Evolutionary conservation across 495 filamentous ascomycete species (phyloP), one percentile per base, ranked within the genome.

Genomic region (Penicillium simplicissimum): DNA sequence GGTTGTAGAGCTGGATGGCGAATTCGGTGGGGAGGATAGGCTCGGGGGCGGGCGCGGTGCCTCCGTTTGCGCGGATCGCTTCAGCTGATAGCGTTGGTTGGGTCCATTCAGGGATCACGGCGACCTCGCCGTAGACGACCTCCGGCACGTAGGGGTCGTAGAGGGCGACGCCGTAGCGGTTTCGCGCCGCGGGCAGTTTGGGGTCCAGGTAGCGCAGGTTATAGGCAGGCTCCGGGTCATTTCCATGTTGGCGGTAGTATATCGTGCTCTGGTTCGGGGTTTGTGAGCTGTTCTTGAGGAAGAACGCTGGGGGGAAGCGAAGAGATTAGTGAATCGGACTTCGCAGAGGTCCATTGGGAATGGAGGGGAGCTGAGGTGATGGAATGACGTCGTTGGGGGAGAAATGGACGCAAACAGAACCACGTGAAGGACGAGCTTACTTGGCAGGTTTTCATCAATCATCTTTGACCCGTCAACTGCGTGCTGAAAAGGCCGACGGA

Each of bases 381-480:
- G 66, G 14, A 43, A 69, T 71, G 67, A 71, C 64, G 69, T 68
- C 61, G 58, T 42, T 25, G 8, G 55, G 42, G 34, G 25, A 23
- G 11, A 14, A 21, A 36, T 9, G 13, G n/a, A 17, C 23, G 37
- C 21, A 17, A 14, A 25, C 25, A 31, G 28, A 25, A 43, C 5
- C 14, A 17, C 8, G 10, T 19, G 5, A 10, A 28, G 15, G 33
- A 31, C 8, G 10, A 52, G 72, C 84, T 69, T 79, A 90, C 87
- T 93, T 62, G 95, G 95, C 5, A 98, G 84, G 73, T 92, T 96
- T 74, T 96, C 91, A 85, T 98, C 95, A 56, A 98, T 84, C 93
- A 97, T 97, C 5, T 67, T 82, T 60, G 40, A 35, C 54, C 40
- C 36, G 7, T 56, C 35, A 9, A 53, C 47, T 52, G 48, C 10